Evolutionary conservation across 2,329 filamentous ascomycete genomes (phyloP), one percentile per base, ranked within the genome.

Genomic region (Thielaviopsis euricoi): DNA sequence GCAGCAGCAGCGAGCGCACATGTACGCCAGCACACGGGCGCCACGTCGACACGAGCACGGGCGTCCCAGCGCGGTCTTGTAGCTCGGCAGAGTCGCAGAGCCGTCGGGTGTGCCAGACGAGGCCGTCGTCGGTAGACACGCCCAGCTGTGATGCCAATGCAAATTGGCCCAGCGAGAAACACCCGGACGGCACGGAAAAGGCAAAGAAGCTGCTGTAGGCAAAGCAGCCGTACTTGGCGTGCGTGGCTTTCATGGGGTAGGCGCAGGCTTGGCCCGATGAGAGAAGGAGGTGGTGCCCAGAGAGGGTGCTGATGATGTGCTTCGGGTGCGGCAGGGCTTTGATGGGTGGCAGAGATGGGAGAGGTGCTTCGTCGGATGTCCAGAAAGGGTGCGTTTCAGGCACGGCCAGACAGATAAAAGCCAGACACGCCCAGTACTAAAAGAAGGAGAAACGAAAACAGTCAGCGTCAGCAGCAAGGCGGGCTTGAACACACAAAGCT

Each of bases 181-280:
- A 77, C 0, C 87, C 86, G 0, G 86, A 86, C 0, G 86, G 85
- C 0, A 89, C 86, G 0, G 83, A 87, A 70, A 89, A 90, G 21
- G 77, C 85, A 67, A 87, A 90, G 0, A 83, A 79, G 56, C 83
- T 83, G 65, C 81, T 86, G 70, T 90, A 90, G 6, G 85, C 85
- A 66, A 90, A 89, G 60, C 81, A 79, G 52, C 86, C 86, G 68
- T 90, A 90, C 66, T 90, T 90, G 61, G 86, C 85, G 67, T 90
- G 86, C 0, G 86, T 87, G 57, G 84, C 86, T 69, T 87, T 87
- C 74, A 90, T 83, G 0, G 86, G 83, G 66, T 90, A 90, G 67
- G 86, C 83, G 69, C 86, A 90, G n/a, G 83, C 83, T 67, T 91
- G 86, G 1, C 87, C 86, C 0, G 83, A 86, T 3, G 81, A 85